Evolutionary conservation across 495 filamentous ascomycete species (phyloP).

Genomic region (Lepraria neglecta): DNA sequence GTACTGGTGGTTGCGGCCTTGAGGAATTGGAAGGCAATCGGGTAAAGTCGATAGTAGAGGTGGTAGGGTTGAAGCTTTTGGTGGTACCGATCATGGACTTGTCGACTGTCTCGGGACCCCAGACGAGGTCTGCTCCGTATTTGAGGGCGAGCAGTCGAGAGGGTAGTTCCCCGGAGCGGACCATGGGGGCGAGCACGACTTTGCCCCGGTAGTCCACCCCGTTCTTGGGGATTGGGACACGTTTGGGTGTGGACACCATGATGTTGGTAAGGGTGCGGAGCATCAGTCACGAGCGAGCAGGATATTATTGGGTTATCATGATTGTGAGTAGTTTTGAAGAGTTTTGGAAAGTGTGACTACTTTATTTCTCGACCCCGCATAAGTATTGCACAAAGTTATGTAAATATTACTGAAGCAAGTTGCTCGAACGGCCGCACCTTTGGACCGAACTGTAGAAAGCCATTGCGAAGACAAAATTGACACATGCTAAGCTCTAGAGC

Average conservation of each 20-base stretch:
- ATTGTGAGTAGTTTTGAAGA: neutral
- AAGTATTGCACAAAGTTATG: neutral
- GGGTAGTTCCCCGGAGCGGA: conserved; percentile 88
- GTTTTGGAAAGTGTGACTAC: neutral
- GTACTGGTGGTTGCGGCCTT: conserved; percentile 38
- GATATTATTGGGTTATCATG: neutral
- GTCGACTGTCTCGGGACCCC: conserved; percentile 95
- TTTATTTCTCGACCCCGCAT: neutral
- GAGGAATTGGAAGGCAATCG: conserved; percentile 59
- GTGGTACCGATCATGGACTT: conserved; percentile 78
- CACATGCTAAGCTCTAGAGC: conserved; percentile 13
- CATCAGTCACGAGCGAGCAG: conserved; percentile 35
- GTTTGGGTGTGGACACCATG: conserved; percentile 54
- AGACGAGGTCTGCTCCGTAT: conserved; percentile 94
- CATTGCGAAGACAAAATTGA: neutral
- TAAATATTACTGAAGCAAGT: neutral
- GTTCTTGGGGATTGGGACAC: conserved; percentile 75
- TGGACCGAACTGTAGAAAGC: neutral
- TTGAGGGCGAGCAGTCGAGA: conserved; percentile 79
- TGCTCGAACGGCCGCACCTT: neutral
- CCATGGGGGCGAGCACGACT: conserved; percentile 94
- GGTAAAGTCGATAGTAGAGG: conserved; percentile 74
- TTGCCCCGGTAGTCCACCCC: conserved; percentile 92
- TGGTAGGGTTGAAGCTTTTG: conserved; percentile 65
- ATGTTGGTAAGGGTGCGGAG: conserved; percentile 39